These are phyloP conservation scores for Oryza glumipatula DNA, from an alignment of 176 grass and related monocot genomes.

Conservation along the genomic window DNA sequence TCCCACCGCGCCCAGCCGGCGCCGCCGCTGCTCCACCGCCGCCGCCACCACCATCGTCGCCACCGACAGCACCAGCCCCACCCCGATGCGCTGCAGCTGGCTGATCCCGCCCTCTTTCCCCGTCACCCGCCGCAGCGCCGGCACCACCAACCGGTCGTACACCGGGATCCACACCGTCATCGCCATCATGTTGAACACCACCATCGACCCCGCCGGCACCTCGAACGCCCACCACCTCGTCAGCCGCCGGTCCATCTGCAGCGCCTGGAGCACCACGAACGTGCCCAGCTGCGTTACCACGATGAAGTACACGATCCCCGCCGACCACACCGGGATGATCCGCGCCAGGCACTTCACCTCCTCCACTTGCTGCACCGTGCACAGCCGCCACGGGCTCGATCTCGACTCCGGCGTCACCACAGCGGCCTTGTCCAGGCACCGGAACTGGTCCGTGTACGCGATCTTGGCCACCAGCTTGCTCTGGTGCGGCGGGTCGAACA, in stretches of 20 bases:
- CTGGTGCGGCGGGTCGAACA: conserved; percentile 65
- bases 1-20: conserved; percentile 23
- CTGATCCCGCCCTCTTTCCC: conserved; percentile 46
- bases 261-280: conserved; percentile 67
- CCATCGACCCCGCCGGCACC: conserved; percentile 62
- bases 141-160: conserved; percentile 67
- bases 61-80: conserved; percentile 44
- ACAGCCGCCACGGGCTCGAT: conserved; percentile 52
- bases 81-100: conserved; percentile 40
- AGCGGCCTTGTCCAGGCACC: conserved; percentile 70
- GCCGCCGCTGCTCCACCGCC: conserved; percentile 46
- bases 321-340: conserved; percentile 69
- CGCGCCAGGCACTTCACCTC: conserved; percentile 71
- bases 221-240: conserved; percentile 47
- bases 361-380: conserved; percentile 79
- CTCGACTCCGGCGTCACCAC: not conserved
- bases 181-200: conserved; percentile 78
- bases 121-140: conserved; percentile 46
- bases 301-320: conserved; percentile 58
- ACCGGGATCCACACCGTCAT: conserved; percentile 63
- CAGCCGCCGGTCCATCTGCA: conserved; percentile 60
- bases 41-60: conserved; percentile 48
- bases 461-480: conserved; percentile 71
- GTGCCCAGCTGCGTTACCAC: conserved; percentile 50
- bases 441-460: conserved; percentile 64